Evolutionary conservation across 768 basidiomycete genomes (phyloP).

Genomic region (Mycena indigotica): DNA sequence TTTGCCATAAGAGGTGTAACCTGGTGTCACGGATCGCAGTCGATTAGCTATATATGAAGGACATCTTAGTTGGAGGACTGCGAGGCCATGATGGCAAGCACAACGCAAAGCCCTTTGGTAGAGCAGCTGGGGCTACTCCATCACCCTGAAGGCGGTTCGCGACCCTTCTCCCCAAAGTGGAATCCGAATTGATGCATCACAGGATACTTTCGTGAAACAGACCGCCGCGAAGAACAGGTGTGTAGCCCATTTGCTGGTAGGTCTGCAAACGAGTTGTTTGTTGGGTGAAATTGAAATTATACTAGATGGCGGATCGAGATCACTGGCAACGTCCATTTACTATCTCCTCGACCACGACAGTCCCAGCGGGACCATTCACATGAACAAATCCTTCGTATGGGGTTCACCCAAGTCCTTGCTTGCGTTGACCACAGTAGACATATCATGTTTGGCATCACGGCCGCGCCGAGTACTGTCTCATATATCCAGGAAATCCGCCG

Average conservation of each 20-base stretch:
- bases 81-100: neutral
- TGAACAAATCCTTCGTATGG: constrained; percentile 51
- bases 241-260: neutral
- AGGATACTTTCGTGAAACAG: neutral
- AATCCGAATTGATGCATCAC: neutral
- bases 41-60: no score
- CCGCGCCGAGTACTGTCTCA: constrained; percentile 52
- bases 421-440: constrained; percentile 34
- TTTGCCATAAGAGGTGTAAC: no score
- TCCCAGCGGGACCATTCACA: constrained; percentile 44
- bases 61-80: no score
- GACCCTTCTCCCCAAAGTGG: neutral
- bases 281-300: neutral
- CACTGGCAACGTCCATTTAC: constrained; percentile 19
- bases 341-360: constrained; percentile 48
- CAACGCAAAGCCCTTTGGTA: neutral
- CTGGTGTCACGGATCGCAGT: no score
- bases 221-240: neutral
- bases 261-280: neutral
- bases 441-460: constrained; percentile 56
- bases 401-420: neutral
- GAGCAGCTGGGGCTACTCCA: neutral
- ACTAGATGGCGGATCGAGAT: neutral
- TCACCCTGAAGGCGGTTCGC: neutral
- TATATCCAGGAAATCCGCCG: constrained; percentile 33